Evolutionary conservation across 345 rosid species (phyloP), one percentile per base, ranked within the genome.

Genomic region (Mallotus nudiflorus): DNA sequence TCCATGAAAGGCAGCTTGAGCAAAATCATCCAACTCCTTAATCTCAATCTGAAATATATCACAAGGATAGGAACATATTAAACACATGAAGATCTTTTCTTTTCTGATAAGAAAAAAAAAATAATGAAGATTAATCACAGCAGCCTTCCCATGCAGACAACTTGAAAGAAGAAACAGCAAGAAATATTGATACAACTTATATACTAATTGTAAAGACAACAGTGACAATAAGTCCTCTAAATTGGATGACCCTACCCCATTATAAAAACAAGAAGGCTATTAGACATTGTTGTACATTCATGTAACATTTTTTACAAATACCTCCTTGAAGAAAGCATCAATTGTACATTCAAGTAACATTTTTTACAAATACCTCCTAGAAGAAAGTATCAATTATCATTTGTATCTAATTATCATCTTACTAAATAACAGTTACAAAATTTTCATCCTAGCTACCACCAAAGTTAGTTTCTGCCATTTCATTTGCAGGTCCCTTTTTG

Each of bases 1-100:
- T 67, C 98, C 98, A 77, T 66, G 93, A 78, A 94, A 94, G 80
- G 98, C 98, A 78, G 93, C 95, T 88, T 90, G 97, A 72, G 93
- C 97, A 61, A 94, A 86, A 73, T 90, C 93, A 82, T 94, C 98
- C 54, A 94, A 75, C 73, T 94, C 98, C 82, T 81, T 86, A 75
- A 94, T 91, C 81, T 94, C 98, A 74, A 94, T 90, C 98, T 94
- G 78, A 53, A 79, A 74, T 66, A 80, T 25, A 53, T 46, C 37
- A 51, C 20, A n/a, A 54, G 33, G 10, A 56, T 61, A 80, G 65
- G 66, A 68, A 60, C 39, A 50, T 14, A 53, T 61, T 70, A 18
- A 42, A 42, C 46, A 42, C 13, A 42, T 42, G 46, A 4, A 42
- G 46, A 4, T 42, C 11, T 42, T 42, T 42, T 12, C 14, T 42